A percentile compares a stretch with the other conserved stretches of the same genome.
Conservation (phyloP, 495 filamentous ascomycete species). For the Neurospora sp. region DNA sequence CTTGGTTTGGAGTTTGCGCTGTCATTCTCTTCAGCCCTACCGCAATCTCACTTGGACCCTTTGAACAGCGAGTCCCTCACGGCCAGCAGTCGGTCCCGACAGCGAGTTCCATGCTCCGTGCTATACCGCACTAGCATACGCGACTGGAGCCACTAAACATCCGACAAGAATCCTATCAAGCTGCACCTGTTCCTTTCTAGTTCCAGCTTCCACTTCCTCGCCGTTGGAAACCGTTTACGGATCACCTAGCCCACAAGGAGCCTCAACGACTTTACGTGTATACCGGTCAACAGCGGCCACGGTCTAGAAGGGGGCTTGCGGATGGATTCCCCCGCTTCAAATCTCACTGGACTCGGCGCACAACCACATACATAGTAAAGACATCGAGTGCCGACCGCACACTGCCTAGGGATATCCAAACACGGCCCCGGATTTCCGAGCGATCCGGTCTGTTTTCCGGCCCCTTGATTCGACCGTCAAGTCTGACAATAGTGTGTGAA, state of each 20-base stretch:
- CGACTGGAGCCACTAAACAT: not conserved
- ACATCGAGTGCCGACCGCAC: not conserved
- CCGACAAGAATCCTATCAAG: not conserved
- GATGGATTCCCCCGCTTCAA: not conserved
- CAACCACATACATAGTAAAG: not conserved
- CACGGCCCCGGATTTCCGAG: conserved; percentile 17
- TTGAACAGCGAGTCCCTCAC: not conserved
- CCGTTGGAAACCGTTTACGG: not conserved
- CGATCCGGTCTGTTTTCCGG: conserved; percentile 4
- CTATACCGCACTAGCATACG: not conserved
- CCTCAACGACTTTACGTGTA: not conserved
- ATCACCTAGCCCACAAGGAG: not conserved
- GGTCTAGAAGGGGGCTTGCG: not conserved
- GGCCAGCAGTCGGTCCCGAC: not conserved
- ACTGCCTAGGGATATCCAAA: not conserved
- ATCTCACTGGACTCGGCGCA: not conserved
- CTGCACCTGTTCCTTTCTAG: not conserved
- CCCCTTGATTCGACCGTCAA: conserved; percentile 12
- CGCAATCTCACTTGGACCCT: not conserved
- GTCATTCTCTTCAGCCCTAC: not conserved
- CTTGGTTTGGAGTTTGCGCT: not conserved
- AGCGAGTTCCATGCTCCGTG: not conserved
- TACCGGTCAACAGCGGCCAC: not conserved
- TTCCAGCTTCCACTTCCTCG: not conserved
- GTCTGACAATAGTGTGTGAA: not conserved